Evolutionary conservation across 768 basidiomycete species (phyloP).

Genomic region (Lactifluus volemus): DNA sequence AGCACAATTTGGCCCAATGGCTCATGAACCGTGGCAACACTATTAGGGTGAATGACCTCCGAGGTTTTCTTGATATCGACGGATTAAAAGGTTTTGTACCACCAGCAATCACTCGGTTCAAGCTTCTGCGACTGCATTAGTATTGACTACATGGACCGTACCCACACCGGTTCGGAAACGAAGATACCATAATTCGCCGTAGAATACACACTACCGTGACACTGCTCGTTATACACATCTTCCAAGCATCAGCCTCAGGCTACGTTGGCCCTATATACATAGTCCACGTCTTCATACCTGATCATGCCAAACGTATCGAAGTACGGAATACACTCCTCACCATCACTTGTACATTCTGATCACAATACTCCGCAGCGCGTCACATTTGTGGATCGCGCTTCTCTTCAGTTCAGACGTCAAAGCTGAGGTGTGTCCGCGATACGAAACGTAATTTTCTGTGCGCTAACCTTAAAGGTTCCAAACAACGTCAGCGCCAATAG

Average conservation of each 20-base stretch:
- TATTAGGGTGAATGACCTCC: too few species aligned
- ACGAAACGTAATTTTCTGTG: conserved; percentile 26
- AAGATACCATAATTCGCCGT: background rate
- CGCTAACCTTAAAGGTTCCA: conserved; percentile 19
- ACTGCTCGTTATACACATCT: background rate
- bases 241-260: too few species aligned
- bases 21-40: too few species aligned
- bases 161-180: background rate
- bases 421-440: conserved; percentile 15
- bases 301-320: too few species aligned
- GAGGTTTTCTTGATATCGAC: too few species aligned
- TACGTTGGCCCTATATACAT: too few species aligned
- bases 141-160: background rate
- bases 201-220: background rate
- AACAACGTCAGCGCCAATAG: background rate
- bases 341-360: background rate
- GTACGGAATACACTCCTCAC: background rate
- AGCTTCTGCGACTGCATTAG: background rate
- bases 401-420: background rate
- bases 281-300: too few species aligned
- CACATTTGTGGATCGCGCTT: too few species aligned
- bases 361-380: background rate
- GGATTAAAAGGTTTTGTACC: too few species aligned
- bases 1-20: too few species aligned
- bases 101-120: background rate